Conservation (phyloP, 441 rosid genomes). For the Raphanus hybrid region DNA sequence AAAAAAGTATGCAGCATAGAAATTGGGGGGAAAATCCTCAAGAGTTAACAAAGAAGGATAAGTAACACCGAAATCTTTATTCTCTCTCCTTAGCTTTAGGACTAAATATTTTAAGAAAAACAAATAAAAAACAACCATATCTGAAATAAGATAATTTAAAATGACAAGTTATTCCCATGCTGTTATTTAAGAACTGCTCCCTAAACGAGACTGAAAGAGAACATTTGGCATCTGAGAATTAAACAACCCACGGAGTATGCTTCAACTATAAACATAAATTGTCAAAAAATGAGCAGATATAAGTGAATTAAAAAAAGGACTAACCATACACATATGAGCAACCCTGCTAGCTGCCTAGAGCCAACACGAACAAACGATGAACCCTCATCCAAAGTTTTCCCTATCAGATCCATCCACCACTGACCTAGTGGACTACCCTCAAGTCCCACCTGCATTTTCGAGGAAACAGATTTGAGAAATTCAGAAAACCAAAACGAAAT, state of each 20-base stretch:
- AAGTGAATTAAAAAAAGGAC: conserved; percentile 7
- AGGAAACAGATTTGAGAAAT: neutral
- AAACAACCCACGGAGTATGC: conserved; percentile 1
- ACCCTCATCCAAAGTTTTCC: conserved; percentile 60
- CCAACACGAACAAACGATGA: conserved; percentile 69
- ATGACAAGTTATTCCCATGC: conserved; percentile 24
- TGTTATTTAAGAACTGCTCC: conserved; percentile 5
- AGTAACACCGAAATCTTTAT: conserved; percentile 4
- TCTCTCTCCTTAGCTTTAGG: neutral
- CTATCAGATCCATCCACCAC: conserved; percentile 75
- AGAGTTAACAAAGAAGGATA: neutral
- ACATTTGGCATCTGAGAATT: conserved; percentile 18
- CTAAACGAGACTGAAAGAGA: neutral
- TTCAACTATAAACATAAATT: neutral
- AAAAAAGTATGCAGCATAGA: neutral
- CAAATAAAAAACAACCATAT: neutral
- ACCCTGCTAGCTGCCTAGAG: conserved; percentile 74
- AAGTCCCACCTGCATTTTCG: conserved; percentile 61
- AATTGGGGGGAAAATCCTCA: neutral
- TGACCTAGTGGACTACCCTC: conserved; percentile 80
- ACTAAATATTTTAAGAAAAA: neutral
- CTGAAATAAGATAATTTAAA: neutral
- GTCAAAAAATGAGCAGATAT: neutral
- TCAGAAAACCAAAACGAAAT: conserved; percentile 13
- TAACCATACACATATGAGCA: conserved; percentile 71